Percentiles rank a stretch among this genome's conserved stretches.
Conservation (phyloP, 345 rosid genomes). For the Murraya paniculata region DNA sequence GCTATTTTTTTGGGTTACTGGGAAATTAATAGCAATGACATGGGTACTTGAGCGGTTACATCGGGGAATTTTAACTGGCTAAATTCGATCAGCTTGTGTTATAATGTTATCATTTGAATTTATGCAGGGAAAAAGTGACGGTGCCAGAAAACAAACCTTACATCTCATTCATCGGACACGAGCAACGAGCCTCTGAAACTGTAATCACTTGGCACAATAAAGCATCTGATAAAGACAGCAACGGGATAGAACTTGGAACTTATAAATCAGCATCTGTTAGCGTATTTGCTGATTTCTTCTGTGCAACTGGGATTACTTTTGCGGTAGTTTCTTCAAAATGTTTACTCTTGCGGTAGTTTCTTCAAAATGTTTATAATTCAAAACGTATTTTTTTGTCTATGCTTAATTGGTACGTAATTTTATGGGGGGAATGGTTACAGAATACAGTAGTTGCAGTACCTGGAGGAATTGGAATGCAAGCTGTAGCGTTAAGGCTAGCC, state of each 20-base stretch:
- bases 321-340: slow-evolving; percentile 38
- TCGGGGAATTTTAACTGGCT: not conserved
- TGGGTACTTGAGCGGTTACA: slow-evolving; percentile 33
- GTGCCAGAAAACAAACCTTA: slow-evolving; percentile 68
- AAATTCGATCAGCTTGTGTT: not conserved
- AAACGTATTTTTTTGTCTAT: not conserved
- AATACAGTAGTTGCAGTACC: slow-evolving; percentile 71
- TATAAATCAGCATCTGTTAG: slow-evolving; percentile 71
- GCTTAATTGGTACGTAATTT: not conserved
- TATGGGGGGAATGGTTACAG: slow-evolving; percentile 36
- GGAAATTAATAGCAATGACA: slow-evolving; percentile 30
- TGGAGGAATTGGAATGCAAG: slow-evolving; percentile 73
- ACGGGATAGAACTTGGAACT: slow-evolving; percentile 63
- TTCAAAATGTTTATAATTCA: not conserved
- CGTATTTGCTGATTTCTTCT: slow-evolving; percentile 69
- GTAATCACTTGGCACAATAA: slow-evolving; percentile 67
- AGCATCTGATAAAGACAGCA: slow-evolving; percentile 58
- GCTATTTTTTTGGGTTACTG: slow-evolving; percentile 41
- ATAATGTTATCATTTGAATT: not conserved
- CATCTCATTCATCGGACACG: slow-evolving; percentile 70
- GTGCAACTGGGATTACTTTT: slow-evolving; percentile 77
- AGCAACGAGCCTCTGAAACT: slow-evolving; percentile 37
- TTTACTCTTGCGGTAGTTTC: slow-evolving; percentile 61
- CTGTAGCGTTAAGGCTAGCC: slow-evolving; percentile 65
- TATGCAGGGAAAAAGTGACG: slow-evolving; percentile 70